phyloP scores from a whole-genome alignment of 768 basidiomycete species.

The Lactarius quietus region DNA sequence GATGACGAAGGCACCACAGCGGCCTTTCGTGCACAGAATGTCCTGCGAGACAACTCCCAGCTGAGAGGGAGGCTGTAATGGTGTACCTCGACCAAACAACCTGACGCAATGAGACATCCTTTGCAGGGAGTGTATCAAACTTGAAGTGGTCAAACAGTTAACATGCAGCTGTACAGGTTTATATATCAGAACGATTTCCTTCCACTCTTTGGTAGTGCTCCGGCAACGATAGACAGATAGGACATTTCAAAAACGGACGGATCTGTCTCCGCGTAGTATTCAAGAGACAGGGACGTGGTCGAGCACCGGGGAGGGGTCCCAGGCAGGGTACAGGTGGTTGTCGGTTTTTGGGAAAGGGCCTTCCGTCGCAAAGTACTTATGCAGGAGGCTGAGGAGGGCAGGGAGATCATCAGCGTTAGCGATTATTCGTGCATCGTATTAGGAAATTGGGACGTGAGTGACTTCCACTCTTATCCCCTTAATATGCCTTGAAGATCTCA shows the following conservation, averaged over 20 bases:
- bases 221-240: background rate
- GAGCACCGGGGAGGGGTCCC: slow-evolving; percentile 19
- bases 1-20: no score
- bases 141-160: background rate
- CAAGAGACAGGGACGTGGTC: background rate
- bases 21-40: no score
- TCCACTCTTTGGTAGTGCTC: background rate
- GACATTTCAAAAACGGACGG: background rate
- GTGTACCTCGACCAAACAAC: background rate
- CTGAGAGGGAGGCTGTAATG: background rate
- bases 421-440: slow-evolving; percentile 18
- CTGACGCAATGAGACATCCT: background rate
- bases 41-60: no score
- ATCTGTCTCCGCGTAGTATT: background rate
- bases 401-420: slow-evolving; percentile 19
- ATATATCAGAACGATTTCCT: background rate
- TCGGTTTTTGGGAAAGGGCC: slow-evolving; percentile 16
- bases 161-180: background rate
- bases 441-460: slow-evolving; percentile 17
- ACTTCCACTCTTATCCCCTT: slow-evolving; percentile 27
- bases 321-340: slow-evolving; percentile 22
- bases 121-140: background rate
- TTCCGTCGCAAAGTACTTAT: slow-evolving; percentile 16
- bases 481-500: slow-evolving; percentile 23
- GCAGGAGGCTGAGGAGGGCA: slow-evolving; percentile 10